phyloP scores from a whole-genome alignment of 2,329 filamentous ascomycete species.

The Cladosporium colombiae region DNA sequence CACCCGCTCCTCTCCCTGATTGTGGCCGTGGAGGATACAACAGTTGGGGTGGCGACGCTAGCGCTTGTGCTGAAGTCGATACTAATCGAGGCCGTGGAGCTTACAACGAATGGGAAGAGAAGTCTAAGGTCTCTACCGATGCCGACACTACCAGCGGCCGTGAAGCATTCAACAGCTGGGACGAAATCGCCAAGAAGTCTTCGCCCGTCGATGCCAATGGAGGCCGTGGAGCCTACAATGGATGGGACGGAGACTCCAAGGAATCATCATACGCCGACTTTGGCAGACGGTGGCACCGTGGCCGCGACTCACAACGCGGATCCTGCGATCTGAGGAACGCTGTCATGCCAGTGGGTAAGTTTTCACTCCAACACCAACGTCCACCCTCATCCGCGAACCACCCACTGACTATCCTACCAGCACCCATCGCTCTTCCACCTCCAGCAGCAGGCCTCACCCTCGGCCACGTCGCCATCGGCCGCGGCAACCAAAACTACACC shows the following conservation, averaged over 20 bases:
- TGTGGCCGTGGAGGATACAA: not conserved
- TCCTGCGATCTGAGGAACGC: slow-evolving; percentile 28
- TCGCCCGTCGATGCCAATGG: slow-evolving; percentile 14
- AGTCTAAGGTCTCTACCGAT: not conserved
- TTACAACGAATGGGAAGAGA: not conserved
- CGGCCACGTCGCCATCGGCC: slow-evolving; percentile 79
- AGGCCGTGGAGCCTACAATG: not conserved
- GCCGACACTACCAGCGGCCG: not conserved
- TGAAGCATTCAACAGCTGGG: not conserved
- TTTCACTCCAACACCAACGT: not conserved
- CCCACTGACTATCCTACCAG: slow-evolving; percentile 23
- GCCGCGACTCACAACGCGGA: slow-evolving; percentile 20
- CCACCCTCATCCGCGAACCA: not conserved
- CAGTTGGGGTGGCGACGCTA: not conserved
- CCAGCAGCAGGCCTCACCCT: slow-evolving; percentile 63
- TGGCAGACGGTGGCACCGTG: slow-evolving; percentile 22
- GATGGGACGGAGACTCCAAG: slow-evolving; percentile 1
- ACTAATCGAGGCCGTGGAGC: not conserved
- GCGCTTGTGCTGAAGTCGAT: not conserved
- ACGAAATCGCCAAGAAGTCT: not conserved
- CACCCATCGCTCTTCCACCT: slow-evolving; percentile 56
- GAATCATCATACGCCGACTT: slow-evolving; percentile 24
- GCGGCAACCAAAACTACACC: slow-evolving; percentile 93
- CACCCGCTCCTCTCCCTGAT: not conserved
- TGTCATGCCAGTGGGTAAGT: slow-evolving; percentile 27